phyloP scores from a whole-genome alignment of 2,329 filamentous ascomycete species.

The Myriosclerotinia duriaeana region DNA sequence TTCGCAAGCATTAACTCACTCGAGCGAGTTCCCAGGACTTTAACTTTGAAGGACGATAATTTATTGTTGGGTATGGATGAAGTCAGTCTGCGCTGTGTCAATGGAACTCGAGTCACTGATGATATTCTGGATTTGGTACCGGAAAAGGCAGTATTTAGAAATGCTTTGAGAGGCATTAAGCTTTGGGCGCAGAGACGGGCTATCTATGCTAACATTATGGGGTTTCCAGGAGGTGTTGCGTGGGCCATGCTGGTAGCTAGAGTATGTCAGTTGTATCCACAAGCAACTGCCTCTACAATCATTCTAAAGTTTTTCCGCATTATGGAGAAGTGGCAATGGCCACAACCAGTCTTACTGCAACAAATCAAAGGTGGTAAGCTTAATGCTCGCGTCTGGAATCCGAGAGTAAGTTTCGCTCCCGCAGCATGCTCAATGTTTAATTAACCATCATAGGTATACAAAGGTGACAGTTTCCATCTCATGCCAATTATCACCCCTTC shows the following conservation, averaged over 20 bases:
- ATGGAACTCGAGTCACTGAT: conserved; percentile 91
- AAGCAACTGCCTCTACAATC: conserved; percentile 83
- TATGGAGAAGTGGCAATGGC: conserved; percentile 90
- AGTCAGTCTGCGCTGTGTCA: conserved; percentile 81
- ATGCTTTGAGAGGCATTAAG: conserved; percentile 89
- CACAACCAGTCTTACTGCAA: conserved; percentile 87
- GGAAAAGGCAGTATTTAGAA: conserved; percentile 83
- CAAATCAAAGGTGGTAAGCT: conserved; percentile 78
- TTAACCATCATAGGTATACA: conserved; percentile 32
- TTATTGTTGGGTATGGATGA: conserved; percentile 85
- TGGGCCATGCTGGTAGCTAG: conserved; percentile 98
- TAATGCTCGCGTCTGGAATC: conserved; percentile 90
- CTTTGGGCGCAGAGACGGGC: conserved; percentile 91
- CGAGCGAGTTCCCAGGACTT: conserved; percentile 67
- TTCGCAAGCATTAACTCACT: conserved; percentile 73
- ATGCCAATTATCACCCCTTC: conserved; percentile 99
- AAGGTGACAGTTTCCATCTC: conserved; percentile 72
- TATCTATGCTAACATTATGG: conserved; percentile 94
- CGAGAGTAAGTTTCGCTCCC: conserved; percentile 58
- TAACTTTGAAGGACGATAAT: conserved; percentile 78
- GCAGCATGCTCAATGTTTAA: conserved; percentile 26
- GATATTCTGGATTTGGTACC: conserved; percentile 88
- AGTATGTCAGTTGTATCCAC: conserved; percentile 93
- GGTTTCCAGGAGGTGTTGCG: conserved; percentile 93
- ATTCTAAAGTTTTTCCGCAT: conserved; percentile 94